phyloP scores from a whole-genome alignment of 2,329 filamentous ascomycete genomes.

The Colletotrichum tamarilloi region DNA sequence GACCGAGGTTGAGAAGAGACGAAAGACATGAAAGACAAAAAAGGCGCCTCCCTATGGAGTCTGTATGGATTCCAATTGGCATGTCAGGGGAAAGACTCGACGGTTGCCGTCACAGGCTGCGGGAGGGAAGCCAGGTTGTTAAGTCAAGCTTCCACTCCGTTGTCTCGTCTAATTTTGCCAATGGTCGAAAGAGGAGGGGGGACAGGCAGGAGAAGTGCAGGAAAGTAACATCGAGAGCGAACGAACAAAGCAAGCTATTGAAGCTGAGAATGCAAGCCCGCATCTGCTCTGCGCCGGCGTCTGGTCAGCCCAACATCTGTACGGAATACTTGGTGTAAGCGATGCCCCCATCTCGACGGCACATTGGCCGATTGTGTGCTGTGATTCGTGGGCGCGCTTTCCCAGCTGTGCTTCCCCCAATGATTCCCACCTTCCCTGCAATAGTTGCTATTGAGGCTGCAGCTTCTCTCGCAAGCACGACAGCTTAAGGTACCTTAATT shows the following conservation, averaged over 20 bases:
- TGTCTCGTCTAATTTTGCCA: neutral
- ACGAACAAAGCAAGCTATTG: neutral
- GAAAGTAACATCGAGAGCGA: neutral
- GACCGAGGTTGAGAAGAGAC: neutral
- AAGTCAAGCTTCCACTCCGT: neutral
- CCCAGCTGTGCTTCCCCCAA: neutral
- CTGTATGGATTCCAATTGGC: neutral
- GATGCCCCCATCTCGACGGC: slow-evolving; percentile 16
- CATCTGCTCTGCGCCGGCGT: neutral
- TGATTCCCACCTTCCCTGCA: neutral
- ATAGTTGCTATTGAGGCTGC: neutral
- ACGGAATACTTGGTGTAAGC: neutral
- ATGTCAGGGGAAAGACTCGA: slow-evolving; percentile 14
- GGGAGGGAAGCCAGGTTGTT: neutral
- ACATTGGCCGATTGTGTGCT: slow-evolving; percentile 12
- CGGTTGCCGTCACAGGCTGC: slow-evolving; percentile 27
- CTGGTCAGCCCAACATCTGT: neutral
- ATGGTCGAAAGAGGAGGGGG: neutral
- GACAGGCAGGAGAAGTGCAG: neutral
- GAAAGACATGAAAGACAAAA: neutral
- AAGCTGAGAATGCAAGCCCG: neutral
- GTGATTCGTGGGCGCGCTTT: slow-evolving; percentile 18
- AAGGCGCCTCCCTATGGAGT: neutral
- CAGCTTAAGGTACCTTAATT: neutral
- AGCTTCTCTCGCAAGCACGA: neutral